Evolutionary conservation across 129 eudicot species (phyloP), one percentile per base, ranked within the genome.

Genomic region (Arctium lappa): DNA sequence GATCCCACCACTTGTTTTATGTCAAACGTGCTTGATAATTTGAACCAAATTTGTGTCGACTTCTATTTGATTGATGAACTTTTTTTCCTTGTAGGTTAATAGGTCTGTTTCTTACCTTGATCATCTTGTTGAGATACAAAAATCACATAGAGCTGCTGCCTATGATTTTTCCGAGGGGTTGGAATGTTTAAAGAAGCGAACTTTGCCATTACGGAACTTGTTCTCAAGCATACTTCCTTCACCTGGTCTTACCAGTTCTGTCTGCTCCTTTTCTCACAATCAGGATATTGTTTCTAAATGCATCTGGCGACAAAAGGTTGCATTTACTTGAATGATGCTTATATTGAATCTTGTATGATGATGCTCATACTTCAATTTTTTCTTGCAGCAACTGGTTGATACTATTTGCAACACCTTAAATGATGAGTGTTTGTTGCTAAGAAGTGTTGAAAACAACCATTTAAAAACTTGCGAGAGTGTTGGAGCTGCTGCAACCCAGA

Each of bases 231-330:
- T 83, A 16, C 37, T 3, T 39, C 6, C 75, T 31, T 73, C 66
- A n/a, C 38, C 74, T 74, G 18, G 73, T 42, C 50, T 8, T 3
- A 31, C 39, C 3, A 60, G 36, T 65, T 18, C 69, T 16, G 76
- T 81, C 29, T 83, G 88, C 71, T 82, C 82, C 32, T 82, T 84
- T 39, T 76, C 92, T 60, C 85, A 74, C 74, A 91, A 89, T 83
- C 99, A 90, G 60, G 80, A 71, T 29, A 82, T 84, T 33, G 87
- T 88, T 33, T 83, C 60, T 50, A 80, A 87, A 46, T 93, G 94
- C 90, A 89, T 96, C 92, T 87, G 92, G 97, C 90, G 89, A 44
- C 99, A 93, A 81, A 96, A 96, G 97, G 98, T 96, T 76, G 44
- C 42, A 68, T 75, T 56, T 30, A 80, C 4, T 8, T 76, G 72